A percentile compares a stretch with the other conserved stretches of the same genome.
phyloP scores from a whole-genome alignment of 2,329 filamentous ascomycete genomes.

The Coleophoma eucalyptorum region DNA sequence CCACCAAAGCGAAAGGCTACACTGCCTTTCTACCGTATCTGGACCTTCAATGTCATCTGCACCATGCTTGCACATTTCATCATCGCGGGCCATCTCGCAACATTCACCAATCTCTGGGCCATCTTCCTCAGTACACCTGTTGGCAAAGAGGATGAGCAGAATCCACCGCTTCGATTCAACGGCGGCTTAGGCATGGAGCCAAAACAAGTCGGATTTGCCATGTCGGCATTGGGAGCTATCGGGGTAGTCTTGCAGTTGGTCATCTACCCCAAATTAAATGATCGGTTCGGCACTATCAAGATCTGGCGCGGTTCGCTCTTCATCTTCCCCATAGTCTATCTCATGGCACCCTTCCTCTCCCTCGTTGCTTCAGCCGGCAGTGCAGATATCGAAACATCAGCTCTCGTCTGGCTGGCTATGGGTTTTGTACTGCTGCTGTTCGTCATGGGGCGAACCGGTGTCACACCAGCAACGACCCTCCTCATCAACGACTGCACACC shows the following conservation, averaged over 20 bases:
- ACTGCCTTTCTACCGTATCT: slow-evolving; percentile 5
- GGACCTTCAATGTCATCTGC: slow-evolving; percentile 26
- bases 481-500: slow-evolving; percentile 57
- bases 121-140: slow-evolving; percentile 55
- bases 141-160: slow-evolving; percentile 8
- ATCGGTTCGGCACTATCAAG: slow-evolving; percentile 59
- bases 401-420: slow-evolving; percentile 6
- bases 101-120: slow-evolving; percentile 55
- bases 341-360: slow-evolving; percentile 64
- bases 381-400: slow-evolving; percentile 26
- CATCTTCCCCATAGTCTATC: slow-evolving; percentile 66
- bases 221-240: slow-evolving; percentile 68
- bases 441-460: slow-evolving; percentile 68
- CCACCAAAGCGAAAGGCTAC: slow-evolving; percentile 2
- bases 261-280: slow-evolving; percentile 63
- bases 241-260: slow-evolving; percentile 69
- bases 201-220: slow-evolving; percentile 65
- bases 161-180: slow-evolving; percentile 29
- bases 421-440: slow-evolving; percentile 49
- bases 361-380: slow-evolving; percentile 46
- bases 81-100: slow-evolving; percentile 15
- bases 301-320: slow-evolving; percentile 62
- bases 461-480: slow-evolving; percentile 51
- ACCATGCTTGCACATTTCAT: slow-evolving; percentile 50
- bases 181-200: slow-evolving; percentile 71